Conservation (phyloP, 495 filamentous ascomycete species). For the Hypoxylon fuscum region DNA sequence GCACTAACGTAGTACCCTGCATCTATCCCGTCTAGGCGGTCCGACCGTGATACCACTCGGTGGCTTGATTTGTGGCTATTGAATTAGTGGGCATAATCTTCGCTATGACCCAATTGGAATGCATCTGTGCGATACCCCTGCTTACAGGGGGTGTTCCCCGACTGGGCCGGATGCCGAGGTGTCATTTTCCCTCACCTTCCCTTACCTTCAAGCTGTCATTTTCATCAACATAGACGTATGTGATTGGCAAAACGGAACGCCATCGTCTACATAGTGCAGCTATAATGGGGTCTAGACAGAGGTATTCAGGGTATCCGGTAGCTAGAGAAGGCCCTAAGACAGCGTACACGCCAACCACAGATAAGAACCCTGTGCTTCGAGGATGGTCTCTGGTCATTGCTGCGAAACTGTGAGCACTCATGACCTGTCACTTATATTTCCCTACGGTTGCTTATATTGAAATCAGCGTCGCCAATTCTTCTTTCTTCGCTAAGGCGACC, state of each 20-base stretch:
- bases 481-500: constrained; percentile 43
- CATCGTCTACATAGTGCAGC: too few species aligned
- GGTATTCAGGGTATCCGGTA: constrained; percentile 41
- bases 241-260: too few species aligned
- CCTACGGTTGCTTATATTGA: constrained; percentile 4
- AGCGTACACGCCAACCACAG: constrained; percentile 10
- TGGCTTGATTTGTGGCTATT: too few species aligned
- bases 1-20: too few species aligned
- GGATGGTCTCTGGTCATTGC: constrained; percentile 42
- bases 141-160: too few species aligned
- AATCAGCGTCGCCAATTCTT: constrained; percentile 39
- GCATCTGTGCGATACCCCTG: too few species aligned
- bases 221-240: background rate
- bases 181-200: background rate
- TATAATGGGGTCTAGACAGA: constrained; percentile 26
- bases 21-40: too few species aligned
- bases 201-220: background rate
- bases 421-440: background rate
- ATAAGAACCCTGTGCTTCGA: constrained; percentile 40
- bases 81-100: too few species aligned
- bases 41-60: too few species aligned
- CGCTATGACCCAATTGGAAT: too few species aligned
- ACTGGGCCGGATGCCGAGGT: too few species aligned
- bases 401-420: constrained; percentile 37
- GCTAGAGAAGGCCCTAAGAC: constrained; percentile 38